Conservation (phyloP, 2,329 filamentous ascomycete species). For the Scedosporium minutisporum region DNA sequence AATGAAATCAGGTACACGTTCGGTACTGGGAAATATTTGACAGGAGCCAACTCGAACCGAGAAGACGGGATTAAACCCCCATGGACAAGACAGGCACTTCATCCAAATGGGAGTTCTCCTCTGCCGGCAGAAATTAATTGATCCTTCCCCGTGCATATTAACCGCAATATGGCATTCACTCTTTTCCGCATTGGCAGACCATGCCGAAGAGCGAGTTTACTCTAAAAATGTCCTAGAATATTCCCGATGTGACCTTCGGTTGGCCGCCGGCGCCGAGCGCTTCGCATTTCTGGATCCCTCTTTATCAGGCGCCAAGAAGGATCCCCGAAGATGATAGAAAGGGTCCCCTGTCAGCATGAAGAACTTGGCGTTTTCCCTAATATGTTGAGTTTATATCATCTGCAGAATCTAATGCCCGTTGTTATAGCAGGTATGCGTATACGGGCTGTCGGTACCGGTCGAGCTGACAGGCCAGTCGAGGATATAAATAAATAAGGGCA, state of each 20-base stretch:
- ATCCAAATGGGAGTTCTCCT: neutral
- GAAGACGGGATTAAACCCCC: neutral
- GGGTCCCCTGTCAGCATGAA: neutral
- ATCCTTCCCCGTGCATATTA: neutral
- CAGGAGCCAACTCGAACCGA: neutral
- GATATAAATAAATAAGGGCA: too few relatives aligned
- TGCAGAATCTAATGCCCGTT: neutral
- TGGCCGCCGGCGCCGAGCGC: too few relatives aligned
- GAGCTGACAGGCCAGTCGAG: neutral
- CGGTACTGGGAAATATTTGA: too few relatives aligned
- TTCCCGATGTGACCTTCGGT: too few relatives aligned
- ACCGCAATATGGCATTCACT: neutral
- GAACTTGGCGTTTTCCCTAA: neutral
- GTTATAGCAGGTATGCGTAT: neutral
- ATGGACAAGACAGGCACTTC: neutral
- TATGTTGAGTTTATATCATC: neutral
- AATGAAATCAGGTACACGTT: too few relatives aligned
- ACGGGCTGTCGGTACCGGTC: neutral
- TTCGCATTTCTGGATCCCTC: too few relatives aligned
- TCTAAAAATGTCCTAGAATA: too few relatives aligned
- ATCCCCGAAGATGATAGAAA: neutral
- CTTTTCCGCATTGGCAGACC: neutral
- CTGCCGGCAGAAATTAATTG: neutral
- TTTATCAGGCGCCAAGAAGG: neutral
- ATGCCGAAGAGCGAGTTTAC: neutral